Percentiles rank a stretch among this genome's conserved stretches.
phyloP scores from a whole-genome alignment of 148 eudicot genomes.

The Camellia sinensis region DNA sequence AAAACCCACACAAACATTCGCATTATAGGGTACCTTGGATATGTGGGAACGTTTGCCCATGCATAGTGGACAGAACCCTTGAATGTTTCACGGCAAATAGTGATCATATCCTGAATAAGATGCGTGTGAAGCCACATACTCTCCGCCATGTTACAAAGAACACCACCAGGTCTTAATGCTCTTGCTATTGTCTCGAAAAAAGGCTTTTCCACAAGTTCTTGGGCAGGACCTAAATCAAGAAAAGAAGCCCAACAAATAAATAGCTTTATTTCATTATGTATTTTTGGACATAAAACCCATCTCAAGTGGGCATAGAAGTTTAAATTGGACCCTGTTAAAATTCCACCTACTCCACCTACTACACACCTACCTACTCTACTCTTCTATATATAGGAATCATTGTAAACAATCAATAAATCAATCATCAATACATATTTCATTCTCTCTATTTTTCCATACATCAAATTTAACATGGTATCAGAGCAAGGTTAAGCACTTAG shows the following conservation, averaged over 20 bases:
- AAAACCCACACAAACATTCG: background rate
- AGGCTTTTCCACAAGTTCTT: conserved; percentile 88
- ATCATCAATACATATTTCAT: too few species aligned
- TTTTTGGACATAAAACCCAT: background rate
- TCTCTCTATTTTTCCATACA: too few species aligned
- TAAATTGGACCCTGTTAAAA: background rate
- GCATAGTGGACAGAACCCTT: conserved; percentile 95
- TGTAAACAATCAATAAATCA: too few species aligned
- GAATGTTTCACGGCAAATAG: conserved; percentile 67
- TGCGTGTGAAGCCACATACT: conserved; percentile 99
- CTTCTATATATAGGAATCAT: too few species aligned
- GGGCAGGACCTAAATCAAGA: conserved; percentile 73
- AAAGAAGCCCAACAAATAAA: conserved; percentile 7
- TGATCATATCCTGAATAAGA: conserved; percentile 81
- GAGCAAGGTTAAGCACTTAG: too few species aligned
- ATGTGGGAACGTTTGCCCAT: conserved; percentile 96
- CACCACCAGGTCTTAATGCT: conserved; percentile 95
- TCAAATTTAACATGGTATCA: too few species aligned
- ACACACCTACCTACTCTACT: too few species aligned
- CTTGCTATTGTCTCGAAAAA: conserved; percentile 83
- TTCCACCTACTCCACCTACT: too few species aligned
- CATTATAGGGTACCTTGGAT: conserved; percentile 69
- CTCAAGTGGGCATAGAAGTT: background rate
- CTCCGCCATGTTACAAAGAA: conserved; percentile 97
- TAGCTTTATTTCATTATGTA: background rate